Percentiles rank a stretch among this genome's conserved stretches.
Conservation (phyloP, 257 asterid species). For the Nyctanthes arbortristis region DNA sequence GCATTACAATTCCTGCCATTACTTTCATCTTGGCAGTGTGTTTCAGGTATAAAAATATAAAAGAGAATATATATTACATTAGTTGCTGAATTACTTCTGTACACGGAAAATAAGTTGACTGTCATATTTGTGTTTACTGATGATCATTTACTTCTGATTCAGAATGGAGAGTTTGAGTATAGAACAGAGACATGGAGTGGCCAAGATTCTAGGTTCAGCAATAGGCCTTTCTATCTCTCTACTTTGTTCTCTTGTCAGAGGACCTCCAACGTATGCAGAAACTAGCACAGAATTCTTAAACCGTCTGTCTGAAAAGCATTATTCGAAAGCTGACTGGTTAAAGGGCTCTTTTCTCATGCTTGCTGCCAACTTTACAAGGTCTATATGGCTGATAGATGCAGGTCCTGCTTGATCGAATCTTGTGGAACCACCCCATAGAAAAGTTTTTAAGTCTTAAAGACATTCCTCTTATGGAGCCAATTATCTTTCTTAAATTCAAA, state of each 20-base stretch:
- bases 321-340: slow-evolving; percentile 6
- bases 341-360: slow-evolving; percentile 26
- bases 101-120: no score
- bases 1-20: slow-evolving; percentile 34
- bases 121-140: background rate
- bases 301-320: background rate
- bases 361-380: slow-evolving; percentile 18
- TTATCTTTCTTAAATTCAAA: no score
- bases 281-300: background rate
- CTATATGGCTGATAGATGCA: slow-evolving; percentile 31
- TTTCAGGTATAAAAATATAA: slow-evolving; percentile 11
- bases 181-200: slow-evolving; percentile 27
- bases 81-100: no score
- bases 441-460: no score
- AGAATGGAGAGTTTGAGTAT: slow-evolving; percentile 29
- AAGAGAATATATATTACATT: no score
- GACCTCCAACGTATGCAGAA: slow-evolving; percentile 18
- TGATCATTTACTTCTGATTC: background rate
- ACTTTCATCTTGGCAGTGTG: slow-evolving; percentile 24
- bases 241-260: slow-evolving; percentile 26
- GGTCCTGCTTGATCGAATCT: no score
- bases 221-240: slow-evolving; percentile 31
- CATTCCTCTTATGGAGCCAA: background rate
- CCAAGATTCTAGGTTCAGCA: slow-evolving; percentile 28
- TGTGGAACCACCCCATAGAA: no score